phyloP scores from a whole-genome alignment of 768 basidiomycete species.

The Trametes coccinea region DNA sequence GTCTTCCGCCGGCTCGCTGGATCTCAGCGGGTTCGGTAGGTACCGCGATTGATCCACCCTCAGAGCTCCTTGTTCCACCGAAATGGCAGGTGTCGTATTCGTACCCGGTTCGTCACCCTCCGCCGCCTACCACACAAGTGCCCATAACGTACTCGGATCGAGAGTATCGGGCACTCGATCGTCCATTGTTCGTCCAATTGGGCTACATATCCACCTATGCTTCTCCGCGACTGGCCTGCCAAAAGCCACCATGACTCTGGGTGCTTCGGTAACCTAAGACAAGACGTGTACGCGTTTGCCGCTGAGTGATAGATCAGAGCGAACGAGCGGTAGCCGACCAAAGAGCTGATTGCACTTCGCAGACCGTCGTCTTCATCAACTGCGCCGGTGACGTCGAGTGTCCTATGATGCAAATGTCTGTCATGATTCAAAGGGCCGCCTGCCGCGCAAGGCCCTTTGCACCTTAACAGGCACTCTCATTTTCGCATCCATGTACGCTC shows the following conservation, averaged over 20 bases:
- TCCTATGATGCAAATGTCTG: background rate
- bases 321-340: slow-evolving; percentile 2
- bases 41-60: background rate
- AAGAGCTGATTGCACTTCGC: slow-evolving; percentile 5
- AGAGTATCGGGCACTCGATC: slow-evolving; percentile 8
- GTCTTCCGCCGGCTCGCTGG: too few species aligned
- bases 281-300: background rate
- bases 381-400: slow-evolving; percentile 16
- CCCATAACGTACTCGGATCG: slow-evolving; percentile 12
- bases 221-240: background rate
- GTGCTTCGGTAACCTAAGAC: background rate
- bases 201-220: background rate
- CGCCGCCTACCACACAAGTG: slow-evolving; percentile 11
- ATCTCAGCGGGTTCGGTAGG: background rate
- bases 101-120: background rate
- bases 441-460: too few species aligned
- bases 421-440: background rate
- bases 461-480: background rate
- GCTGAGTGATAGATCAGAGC: slow-evolving; percentile 1
- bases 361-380: slow-evolving; percentile 2
- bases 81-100: slow-evolving; percentile 12
- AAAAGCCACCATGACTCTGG: background rate
- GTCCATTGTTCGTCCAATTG: slow-evolving; percentile 15
- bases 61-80: slow-evolving; percentile 6
- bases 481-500: slow-evolving; percentile 5